Conservation (phyloP, 1,284 basidiomycete species). For the Cutaneotrichosporon arboriforme region DNA sequence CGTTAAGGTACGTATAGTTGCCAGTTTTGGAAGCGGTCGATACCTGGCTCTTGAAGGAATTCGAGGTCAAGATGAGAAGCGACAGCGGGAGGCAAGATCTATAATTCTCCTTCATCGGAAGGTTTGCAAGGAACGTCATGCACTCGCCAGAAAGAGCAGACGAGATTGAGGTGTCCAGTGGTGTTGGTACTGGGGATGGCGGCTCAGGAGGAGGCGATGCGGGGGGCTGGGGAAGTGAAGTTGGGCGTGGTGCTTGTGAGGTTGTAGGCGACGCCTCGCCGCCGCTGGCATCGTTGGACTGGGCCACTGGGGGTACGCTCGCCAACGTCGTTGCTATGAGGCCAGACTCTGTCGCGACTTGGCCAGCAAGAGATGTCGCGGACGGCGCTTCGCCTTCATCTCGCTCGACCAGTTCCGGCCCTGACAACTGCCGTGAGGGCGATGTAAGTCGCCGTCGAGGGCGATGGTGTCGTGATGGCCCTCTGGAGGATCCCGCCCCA, state of each 20-base stretch:
- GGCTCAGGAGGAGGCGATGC: slow-evolving; percentile 16
- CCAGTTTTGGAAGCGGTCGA: slow-evolving; percentile 53
- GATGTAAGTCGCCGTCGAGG: no score
- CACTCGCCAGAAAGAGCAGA: slow-evolving; percentile 63
- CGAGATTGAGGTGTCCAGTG: slow-evolving; percentile 61
- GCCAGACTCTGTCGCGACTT: no score
- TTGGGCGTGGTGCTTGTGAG: not conserved
- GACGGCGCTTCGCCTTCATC: no score
- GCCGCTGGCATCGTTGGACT: not conserved
- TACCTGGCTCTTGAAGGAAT: slow-evolving; percentile 50
- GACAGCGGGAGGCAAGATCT: slow-evolving; percentile 68
- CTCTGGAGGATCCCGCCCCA: no score
- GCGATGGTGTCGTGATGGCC: no score
- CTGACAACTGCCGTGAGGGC: no score
- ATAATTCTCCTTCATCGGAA: slow-evolving; percentile 61
- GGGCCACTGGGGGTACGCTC: not conserved
- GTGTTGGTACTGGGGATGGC: slow-evolving; percentile 68
- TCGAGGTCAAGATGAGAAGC: slow-evolving; percentile 58
- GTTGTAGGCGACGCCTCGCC: not conserved
- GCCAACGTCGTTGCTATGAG: no score
- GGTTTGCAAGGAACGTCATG: slow-evolving; percentile 67
- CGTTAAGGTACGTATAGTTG: slow-evolving; percentile 61
- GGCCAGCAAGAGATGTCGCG: no score
- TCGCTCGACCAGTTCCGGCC: no score
- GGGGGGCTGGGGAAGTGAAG: not conserved